phyloP scores from a whole-genome alignment of 331 rosid species.

The Pyracantha coccinea region DNA sequence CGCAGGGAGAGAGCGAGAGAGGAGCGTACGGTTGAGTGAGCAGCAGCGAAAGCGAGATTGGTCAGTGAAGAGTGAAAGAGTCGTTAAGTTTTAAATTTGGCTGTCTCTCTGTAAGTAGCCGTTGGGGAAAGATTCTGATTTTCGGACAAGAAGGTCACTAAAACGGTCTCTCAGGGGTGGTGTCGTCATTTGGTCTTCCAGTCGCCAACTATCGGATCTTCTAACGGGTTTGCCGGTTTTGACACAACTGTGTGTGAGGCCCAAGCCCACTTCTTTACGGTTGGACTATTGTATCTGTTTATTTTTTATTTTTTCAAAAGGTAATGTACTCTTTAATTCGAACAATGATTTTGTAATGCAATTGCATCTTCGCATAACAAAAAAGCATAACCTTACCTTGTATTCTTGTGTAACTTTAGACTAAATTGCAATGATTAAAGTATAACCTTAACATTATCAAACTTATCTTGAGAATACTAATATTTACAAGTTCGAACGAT shows the following conservation, averaged over 20 bases:
- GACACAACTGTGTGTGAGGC: background rate
- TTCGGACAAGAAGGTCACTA: background rate
- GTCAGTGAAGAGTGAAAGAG: background rate
- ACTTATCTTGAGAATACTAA: no score
- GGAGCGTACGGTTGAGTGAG: conserved; percentile 8
- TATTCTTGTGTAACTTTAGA: no score
- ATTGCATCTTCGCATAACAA: no score
- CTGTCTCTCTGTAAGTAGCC: conserved; percentile 48
- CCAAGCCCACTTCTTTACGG: background rate
- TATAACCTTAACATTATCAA: no score
- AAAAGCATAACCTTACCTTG: no score
- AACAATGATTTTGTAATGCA: no score
- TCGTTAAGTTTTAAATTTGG: conserved; percentile 23
- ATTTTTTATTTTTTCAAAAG: no score
- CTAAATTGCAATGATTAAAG: no score
- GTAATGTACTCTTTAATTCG: no score
- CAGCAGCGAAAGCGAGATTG: conserved; percentile 1
- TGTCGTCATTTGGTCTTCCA: background rate
- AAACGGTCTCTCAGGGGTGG: background rate
- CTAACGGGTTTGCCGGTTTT: background rate
- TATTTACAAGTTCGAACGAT: no score
- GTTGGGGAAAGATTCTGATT: conserved; percentile 28
- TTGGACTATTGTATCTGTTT: no score
- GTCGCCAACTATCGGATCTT: background rate
- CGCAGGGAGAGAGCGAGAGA: background rate